Evolutionary conservation across 2,329 filamentous ascomycete species (phyloP).

Genomic region (Hypocreales sp.): DNA sequence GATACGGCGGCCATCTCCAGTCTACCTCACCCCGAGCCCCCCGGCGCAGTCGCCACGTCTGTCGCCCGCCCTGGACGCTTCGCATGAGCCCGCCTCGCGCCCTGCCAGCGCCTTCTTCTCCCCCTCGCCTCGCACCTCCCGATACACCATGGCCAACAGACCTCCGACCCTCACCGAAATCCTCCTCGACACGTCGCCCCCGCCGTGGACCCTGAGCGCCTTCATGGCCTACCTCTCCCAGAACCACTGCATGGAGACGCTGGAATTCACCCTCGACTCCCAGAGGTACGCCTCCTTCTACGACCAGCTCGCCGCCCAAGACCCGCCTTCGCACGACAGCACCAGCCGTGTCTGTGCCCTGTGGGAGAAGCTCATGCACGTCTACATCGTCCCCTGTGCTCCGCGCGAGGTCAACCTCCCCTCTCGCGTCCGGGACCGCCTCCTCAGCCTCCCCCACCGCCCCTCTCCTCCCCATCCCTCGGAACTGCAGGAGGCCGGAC

Average conservation of each 20-base stretch:
- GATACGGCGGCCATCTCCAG: constrained; percentile 27
- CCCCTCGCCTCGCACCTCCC: constrained; percentile 22
- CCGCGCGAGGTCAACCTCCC: constrained; percentile 85
- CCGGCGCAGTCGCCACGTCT: constrained; percentile 27
- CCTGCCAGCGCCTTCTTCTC: constrained; percentile 31
- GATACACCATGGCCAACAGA: constrained; percentile 14
- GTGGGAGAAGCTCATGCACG: constrained; percentile 78
- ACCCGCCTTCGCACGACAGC: constrained; percentile 22
- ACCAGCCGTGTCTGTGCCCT: constrained; percentile 59
- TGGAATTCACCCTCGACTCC: constrained; percentile 93
- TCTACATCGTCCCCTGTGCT: constrained; percentile 76
- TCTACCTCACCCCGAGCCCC: constrained; percentile 24
- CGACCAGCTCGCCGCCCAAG: constrained; percentile 23
- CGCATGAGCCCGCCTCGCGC: constrained; percentile 23
- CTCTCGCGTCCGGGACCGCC: constrained; percentile 64
- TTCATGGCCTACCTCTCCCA: constrained; percentile 96
- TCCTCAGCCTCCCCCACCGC: constrained; percentile 42
- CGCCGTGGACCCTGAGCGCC: constrained; percentile 79
- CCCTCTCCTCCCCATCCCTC: constrained; percentile 57
- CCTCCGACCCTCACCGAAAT: constrained; percentile 73
- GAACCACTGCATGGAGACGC: constrained; percentile 90
- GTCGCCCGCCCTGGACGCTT: constrained; percentile 29
- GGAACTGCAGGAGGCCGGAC: constrained; percentile 65
- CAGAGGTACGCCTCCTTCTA: constrained; percentile 60
- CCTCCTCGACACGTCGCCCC: constrained; percentile 67